phyloP scores from a whole-genome alignment of 2,329 filamentous ascomycete genomes.

The Phaeosphaeriaceae sp. region DNA sequence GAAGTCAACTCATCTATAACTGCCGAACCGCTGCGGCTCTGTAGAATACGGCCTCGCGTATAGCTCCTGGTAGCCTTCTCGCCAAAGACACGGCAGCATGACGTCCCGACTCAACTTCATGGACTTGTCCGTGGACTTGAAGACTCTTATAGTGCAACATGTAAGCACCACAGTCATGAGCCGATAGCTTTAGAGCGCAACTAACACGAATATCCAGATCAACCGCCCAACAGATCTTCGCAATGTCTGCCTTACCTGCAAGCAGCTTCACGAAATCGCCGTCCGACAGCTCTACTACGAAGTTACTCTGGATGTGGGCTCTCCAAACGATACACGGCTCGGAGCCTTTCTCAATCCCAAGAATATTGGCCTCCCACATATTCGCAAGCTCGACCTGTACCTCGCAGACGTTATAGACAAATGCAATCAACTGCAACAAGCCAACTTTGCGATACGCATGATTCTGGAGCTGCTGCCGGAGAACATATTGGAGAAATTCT shows the following conservation, averaged over 20 bases:
- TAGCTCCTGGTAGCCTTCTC: not conserved
- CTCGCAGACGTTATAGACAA: constrained; percentile 54
- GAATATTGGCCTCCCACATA: constrained; percentile 57
- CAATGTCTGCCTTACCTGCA: constrained; percentile 56
- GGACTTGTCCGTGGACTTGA: constrained; percentile 47
- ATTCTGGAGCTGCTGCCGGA: constrained; percentile 58
- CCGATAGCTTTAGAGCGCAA: not conserved
- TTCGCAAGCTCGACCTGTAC: constrained; percentile 56
- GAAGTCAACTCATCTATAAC: not conserved
- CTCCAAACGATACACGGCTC: constrained; percentile 52
- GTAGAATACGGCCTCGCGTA: not conserved
- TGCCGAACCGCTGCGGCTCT: not conserved
- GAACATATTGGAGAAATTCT: constrained; percentile 58
- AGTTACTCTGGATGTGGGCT: constrained; percentile 57
- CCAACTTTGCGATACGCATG: constrained; percentile 57
- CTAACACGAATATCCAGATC: constrained; percentile 38
- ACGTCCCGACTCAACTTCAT: constrained; percentile 38
- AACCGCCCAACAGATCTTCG: constrained; percentile 57
- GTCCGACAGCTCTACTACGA: constrained; percentile 55
- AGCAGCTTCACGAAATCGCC: constrained; percentile 55
- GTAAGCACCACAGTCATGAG: constrained; percentile 29
- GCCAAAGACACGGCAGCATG: constrained; percentile 22
- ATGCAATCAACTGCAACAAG: constrained; percentile 54
- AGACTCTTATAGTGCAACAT: constrained; percentile 49
- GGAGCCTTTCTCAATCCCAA: constrained; percentile 54